Evolutionary conservation across 441 rosid species (phyloP), one percentile per base, ranked within the genome.

Genomic region (Manihot esculenta): DNA sequence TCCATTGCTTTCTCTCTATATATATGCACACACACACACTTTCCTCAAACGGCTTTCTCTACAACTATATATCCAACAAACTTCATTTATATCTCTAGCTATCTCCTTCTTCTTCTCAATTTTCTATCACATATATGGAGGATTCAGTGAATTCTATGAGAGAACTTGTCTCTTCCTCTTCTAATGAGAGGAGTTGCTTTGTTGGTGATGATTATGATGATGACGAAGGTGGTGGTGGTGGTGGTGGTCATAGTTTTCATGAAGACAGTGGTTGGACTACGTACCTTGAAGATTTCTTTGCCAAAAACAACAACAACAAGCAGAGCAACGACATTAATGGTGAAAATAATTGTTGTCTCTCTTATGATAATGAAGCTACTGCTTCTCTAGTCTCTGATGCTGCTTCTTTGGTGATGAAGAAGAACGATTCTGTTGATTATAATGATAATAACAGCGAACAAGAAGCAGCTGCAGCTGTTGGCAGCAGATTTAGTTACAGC

Each of bases 221-320:
- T 47, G 42, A 38, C 7, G 42, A 7, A 5, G 42, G 7, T 5
- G 42, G 7, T 38, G 42, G 8, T 38, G 42, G 7, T 5, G 42
- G 7, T 38, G 55, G 18, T 23, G 49, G 42, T 44, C 55, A 55
- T 17, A 4, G 49, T 42, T n/a, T 12, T 42, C 83, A 82, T 63
- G 89, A 81, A 68, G 89, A 82, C 74, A 85, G 91, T 73, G 81
- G 86, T 18, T 87, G 91, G 91, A 84, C 89, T 58, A 81, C 60
- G 82, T 87, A 87, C 76, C 75, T 85, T 66, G 86, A 84, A 23
- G 85, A 85, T 44, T 74, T 71, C 69, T 77, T 68, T 35, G 72
- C 77, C 18, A 44, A 66, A 6, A 18, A 60, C 49, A 35, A 70
- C 15, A 27, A 21, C 15, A 53, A 62, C 24, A 21, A 56, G 42